Evolutionary conservation across 371 early-diverging fungal genomes (phyloP).

Genomic region (Smittium culicis): DNA sequence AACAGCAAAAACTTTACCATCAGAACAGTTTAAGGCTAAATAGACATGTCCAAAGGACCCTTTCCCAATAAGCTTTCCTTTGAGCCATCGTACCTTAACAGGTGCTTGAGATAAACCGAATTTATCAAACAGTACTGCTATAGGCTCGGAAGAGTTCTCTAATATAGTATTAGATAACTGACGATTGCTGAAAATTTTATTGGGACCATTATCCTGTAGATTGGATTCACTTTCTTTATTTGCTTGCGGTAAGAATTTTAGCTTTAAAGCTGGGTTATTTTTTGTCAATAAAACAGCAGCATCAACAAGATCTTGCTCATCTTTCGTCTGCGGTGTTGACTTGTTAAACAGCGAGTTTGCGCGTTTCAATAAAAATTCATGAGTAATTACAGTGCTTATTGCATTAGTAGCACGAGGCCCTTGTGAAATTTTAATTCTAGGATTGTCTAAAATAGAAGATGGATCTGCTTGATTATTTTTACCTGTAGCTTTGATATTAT

Average conservation of each 20-base stretch:
- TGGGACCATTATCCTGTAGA: neutral
- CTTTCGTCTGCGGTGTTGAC: conserved; percentile 31
- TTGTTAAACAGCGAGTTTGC: conserved; percentile 30
- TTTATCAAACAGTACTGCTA: conserved; percentile 23
- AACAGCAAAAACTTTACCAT: conserved; percentile 83
- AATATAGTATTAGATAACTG: neutral
- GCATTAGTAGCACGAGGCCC: too few relatives aligned
- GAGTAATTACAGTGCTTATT: neutral
- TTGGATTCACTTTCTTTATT: neutral
- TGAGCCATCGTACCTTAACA: conserved; percentile 51
- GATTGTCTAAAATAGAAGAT: neutral
- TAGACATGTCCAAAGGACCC: conserved; percentile 94
- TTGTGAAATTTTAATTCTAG: neutral
- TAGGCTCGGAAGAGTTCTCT: conserved; percentile 13
- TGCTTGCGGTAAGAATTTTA: neutral
- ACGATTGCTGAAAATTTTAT: neutral
- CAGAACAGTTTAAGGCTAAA: conserved; percentile 63
- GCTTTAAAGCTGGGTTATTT: neutral
- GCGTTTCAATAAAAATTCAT: conserved; percentile 27
- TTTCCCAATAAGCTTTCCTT: conserved; percentile 79
- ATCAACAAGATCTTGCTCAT: conserved; percentile 30
- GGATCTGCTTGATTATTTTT: neutral
- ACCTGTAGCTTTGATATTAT: neutral
- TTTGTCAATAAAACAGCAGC: conserved; percentile 20
- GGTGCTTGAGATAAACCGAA: conserved; percentile 22